phyloP scores from a whole-genome alignment of 2,329 filamentous ascomycete genomes.

The Dactylellina haptotyla region DNA sequence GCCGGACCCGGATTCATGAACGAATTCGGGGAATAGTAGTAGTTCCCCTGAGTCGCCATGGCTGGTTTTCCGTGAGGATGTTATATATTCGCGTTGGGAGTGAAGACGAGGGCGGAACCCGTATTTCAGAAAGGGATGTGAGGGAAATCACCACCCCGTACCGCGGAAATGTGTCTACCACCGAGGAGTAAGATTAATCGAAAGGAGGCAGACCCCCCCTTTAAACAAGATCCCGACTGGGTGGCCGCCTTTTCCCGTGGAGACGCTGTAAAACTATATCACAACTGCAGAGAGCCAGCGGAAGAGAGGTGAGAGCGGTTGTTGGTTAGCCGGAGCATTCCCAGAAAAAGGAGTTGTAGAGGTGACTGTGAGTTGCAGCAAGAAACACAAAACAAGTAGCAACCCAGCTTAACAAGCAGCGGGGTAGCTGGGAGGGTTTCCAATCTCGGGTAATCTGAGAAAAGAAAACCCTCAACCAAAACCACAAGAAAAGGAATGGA shows the following conservation, averaged over 20 bases:
- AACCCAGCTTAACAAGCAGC: conserved; percentile 45
- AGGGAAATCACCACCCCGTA: conserved; percentile 16
- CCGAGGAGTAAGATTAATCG: conserved; percentile 14
- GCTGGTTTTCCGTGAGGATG: conserved; percentile 8
- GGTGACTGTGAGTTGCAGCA: conserved; percentile 42
- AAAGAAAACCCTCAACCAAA: conserved; percentile 46
- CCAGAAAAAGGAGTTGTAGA: conserved; percentile 47
- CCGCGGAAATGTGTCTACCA: conserved; percentile 18
- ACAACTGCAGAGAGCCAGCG: conserved; percentile 16
- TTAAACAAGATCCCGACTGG: background rate
- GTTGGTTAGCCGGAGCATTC: conserved; percentile 47
- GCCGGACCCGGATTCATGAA: conserved; percentile 52
- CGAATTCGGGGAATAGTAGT: conserved; percentile 45
- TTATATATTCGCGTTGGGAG: conserved; percentile 8
- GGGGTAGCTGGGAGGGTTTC: conserved; percentile 48
- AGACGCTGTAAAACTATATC: conserved; percentile 21
- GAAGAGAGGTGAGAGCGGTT: conserved; percentile 22
- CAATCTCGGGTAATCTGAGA: conserved; percentile 54
- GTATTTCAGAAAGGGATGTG: conserved; percentile 12
- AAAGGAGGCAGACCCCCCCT: background rate
- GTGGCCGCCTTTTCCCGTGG: conserved; percentile 2
- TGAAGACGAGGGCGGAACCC: background rate
- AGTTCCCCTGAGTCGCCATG: conserved; percentile 49
- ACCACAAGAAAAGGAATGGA: conserved; percentile 16
- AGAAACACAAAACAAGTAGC: conserved; percentile 33